Conservation (phyloP, 2,329 filamentous ascomycete species). For the Ophiosphaerella herpotricha region DNA sequence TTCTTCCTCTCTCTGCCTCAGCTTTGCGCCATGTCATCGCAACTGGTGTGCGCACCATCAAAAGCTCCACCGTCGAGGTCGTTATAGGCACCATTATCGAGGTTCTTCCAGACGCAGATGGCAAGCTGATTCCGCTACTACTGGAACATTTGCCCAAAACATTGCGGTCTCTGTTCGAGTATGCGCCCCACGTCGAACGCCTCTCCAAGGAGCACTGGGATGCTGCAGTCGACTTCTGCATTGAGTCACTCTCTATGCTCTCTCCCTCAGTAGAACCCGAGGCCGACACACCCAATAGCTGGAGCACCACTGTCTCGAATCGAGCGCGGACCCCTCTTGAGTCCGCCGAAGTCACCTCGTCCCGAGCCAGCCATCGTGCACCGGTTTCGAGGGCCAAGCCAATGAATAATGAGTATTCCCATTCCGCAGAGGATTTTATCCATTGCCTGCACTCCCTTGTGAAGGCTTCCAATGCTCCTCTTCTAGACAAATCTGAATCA, state of each 20-base stretch:
- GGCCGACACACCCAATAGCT: slow-evolving; percentile 29
- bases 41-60: slow-evolving; percentile 69
- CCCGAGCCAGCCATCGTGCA: slow-evolving; percentile 31
- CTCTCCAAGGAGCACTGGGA: slow-evolving; percentile 72
- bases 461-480: slow-evolving; percentile 69
- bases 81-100: slow-evolving; percentile 83
- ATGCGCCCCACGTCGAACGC: slow-evolving; percentile 79
- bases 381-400: slow-evolving; percentile 21
- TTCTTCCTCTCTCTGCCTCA: slow-evolving; percentile 71
- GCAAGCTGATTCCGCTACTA: slow-evolving; percentile 70
- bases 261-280: slow-evolving; percentile 26
- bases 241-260: slow-evolving; percentile 59
- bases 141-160: slow-evolving; percentile 78
- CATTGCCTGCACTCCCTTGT: slow-evolving; percentile 69
- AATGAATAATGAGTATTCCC: slow-evolving; percentile 26
- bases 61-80: slow-evolving; percentile 75
- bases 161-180: slow-evolving; percentile 70
- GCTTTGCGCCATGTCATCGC: slow-evolving; percentile 74
- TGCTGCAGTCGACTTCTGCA: slow-evolving; percentile 71
- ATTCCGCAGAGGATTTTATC: slow-evolving; percentile 51
- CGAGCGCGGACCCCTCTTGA: slow-evolving; percentile 40
- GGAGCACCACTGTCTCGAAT: slow-evolving; percentile 35
- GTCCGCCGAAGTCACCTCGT: slow-evolving; percentile 27
- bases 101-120: slow-evolving; percentile 66
- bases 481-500: slow-evolving; percentile 60